Evolutionary conservation across 2,329 filamentous ascomycete species (phyloP).

Genomic region (Penicillium sclerotiorum): DNA sequence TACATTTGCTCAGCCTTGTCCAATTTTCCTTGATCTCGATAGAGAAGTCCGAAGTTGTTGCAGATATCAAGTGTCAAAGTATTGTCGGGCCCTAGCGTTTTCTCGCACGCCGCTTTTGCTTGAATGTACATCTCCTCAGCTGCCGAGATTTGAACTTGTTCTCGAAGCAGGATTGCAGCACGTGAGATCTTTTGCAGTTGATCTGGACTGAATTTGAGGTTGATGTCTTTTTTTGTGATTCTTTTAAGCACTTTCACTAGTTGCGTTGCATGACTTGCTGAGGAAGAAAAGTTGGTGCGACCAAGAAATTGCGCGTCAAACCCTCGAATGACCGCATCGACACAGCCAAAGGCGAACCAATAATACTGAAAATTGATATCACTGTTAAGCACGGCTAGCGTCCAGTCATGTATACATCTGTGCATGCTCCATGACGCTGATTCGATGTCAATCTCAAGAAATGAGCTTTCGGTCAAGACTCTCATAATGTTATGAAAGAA

Average conservation of each 20-base stretch:
- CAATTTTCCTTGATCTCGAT: no score
- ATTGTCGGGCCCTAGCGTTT: no score
- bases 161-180: neutral
- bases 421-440: conserved; percentile 9
- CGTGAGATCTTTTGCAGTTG: neutral
- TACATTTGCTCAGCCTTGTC: no score
- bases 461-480: conserved; percentile 1
- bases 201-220: no score
- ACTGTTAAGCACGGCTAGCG: conserved; percentile 3
- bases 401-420: conserved; percentile 9
- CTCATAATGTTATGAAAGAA: neutral
- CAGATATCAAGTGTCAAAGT: no score
- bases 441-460: neutral
- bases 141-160: conserved; percentile 18
- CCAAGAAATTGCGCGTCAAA: neutral
- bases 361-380: neutral
- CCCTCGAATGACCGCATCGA: neutral
- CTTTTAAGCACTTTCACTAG: neutral
- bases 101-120: no score
- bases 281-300: neutral
- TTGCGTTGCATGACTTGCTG: neutral
- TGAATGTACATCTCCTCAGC: conserved; percentile 1
- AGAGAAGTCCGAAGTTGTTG: no score
- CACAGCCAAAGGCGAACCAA: neutral
- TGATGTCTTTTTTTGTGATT: no score